phyloP scores from a whole-genome alignment of 345 rosid genomes.

The Euphorbia tirucalli region DNA sequence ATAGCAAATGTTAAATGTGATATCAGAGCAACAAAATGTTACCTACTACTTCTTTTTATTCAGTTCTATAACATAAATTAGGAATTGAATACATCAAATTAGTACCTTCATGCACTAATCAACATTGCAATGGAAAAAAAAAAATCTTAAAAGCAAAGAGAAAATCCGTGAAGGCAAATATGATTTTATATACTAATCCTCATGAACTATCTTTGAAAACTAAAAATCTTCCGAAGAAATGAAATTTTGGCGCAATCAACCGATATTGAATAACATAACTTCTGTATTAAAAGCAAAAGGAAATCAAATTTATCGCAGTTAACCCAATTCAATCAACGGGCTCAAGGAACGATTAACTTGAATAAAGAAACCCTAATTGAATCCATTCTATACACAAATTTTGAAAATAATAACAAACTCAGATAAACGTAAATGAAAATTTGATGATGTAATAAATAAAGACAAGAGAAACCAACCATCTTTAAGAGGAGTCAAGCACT shows the following conservation, averaged over 20 bases:
- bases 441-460: neutral
- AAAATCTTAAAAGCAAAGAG: neutral
- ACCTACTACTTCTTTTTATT: neutral
- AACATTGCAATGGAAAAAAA: neutral
- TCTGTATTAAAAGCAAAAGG: neutral
- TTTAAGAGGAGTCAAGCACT: slow-evolving; percentile 90
- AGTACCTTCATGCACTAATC: neutral
- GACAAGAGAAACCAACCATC: slow-evolving; percentile 54
- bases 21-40: neutral
- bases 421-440: neutral
- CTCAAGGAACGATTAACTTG: neutral
- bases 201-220: neutral
- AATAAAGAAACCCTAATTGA: neutral
- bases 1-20: neutral
- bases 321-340: neutral
- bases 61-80: neutral
- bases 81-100: neutral
- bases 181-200: neutral
- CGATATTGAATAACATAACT: neutral
- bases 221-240: neutral
- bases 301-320: neutral
- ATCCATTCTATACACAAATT: neutral
- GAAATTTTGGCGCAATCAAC: neutral
- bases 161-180: neutral
- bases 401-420: neutral